phyloP scores from a whole-genome alignment of 2,329 filamentous ascomycete species.

The Ophiostoma novo-ulmi region DNA sequence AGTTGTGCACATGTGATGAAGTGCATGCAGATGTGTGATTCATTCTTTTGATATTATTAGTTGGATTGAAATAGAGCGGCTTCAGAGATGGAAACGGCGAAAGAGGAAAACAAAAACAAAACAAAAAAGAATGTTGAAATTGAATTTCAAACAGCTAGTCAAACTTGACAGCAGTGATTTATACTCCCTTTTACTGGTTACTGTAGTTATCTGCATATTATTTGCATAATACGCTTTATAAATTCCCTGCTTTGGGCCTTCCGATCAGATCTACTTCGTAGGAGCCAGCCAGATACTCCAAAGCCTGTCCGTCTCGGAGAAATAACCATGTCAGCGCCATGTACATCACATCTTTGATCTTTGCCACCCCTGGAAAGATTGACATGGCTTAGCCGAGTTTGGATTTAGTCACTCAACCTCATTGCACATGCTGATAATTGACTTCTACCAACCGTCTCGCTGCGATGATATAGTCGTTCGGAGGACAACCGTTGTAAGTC shows the following conservation, averaged over 20 bases:
- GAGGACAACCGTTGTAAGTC: not conserved
- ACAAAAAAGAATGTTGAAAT: no score
- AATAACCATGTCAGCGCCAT: not conserved
- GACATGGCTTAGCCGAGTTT: not conserved
- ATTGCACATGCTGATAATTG: not conserved
- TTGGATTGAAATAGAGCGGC: no score
- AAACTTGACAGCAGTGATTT: no score
- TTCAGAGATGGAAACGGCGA: no score
- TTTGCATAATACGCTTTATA: not conserved
- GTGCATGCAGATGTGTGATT: not conserved
- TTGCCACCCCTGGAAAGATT: not conserved
- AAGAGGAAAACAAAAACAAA: no score
- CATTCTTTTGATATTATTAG: not conserved
- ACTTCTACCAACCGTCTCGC: not conserved
- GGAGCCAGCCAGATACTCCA: not conserved
- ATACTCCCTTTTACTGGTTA: no score
- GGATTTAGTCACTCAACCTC: not conserved
- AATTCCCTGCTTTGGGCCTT: not conserved
- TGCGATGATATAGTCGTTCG: not conserved
- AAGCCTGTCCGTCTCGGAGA: not conserved
- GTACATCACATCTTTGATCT: not conserved
- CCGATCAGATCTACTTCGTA: not conserved
- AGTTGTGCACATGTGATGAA: conserved; percentile 6
- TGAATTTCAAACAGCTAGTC: no score
- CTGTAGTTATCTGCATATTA: no score